These are phyloP conservation scores for Fomitopsis palustris DNA, from an alignment of 1,284 basidiomycete genomes.

Conservation along the genomic window DNA sequence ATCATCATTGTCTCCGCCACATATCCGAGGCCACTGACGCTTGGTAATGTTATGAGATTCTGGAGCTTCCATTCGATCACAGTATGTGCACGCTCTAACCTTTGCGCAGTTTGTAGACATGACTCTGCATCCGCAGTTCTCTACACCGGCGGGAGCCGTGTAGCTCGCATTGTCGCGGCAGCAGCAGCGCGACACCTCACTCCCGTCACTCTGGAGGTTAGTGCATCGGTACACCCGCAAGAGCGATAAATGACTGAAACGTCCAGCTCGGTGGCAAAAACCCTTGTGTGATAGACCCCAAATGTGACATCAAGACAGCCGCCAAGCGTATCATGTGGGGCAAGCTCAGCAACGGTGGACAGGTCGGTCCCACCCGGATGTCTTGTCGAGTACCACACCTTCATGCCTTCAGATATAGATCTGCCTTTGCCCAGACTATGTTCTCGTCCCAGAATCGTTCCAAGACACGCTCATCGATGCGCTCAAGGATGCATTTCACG, in stretches of 20 bases:
- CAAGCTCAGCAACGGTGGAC: constrained; percentile 74
- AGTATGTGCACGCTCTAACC: constrained; percentile 40
- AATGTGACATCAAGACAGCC: constrained; percentile 55
- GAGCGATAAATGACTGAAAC: too few relatives aligned
- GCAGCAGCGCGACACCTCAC: constrained; percentile 85
- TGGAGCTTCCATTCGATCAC: constrained; percentile 84
- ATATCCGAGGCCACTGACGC: background rate
- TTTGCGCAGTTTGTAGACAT: background rate
- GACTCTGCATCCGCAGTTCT: constrained; percentile 40
- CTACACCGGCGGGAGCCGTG: constrained; percentile 56
- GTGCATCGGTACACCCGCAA: background rate
- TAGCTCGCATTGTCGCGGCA: constrained; percentile 72
- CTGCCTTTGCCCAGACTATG: constrained; percentile 77
- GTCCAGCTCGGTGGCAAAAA: constrained; percentile 66
- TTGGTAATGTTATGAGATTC: constrained; percentile 40
- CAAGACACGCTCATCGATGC: constrained; percentile 65
- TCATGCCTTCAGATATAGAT: constrained; percentile 21
- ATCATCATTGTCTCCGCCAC: background rate
- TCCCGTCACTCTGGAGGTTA: constrained; percentile 40
- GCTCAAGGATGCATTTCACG: constrained; percentile 44
- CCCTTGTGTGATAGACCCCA: constrained; percentile 77
- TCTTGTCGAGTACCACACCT: background rate
- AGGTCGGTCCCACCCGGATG: constrained; percentile 62
- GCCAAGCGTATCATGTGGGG: constrained; percentile 80
- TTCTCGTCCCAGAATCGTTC: constrained; percentile 63